Percentiles rank a stretch among this genome's conserved stretches.
Conservation (phyloP, 371 early-diverging fungal genomes). For the Zancudomyces culisetae region DNA sequence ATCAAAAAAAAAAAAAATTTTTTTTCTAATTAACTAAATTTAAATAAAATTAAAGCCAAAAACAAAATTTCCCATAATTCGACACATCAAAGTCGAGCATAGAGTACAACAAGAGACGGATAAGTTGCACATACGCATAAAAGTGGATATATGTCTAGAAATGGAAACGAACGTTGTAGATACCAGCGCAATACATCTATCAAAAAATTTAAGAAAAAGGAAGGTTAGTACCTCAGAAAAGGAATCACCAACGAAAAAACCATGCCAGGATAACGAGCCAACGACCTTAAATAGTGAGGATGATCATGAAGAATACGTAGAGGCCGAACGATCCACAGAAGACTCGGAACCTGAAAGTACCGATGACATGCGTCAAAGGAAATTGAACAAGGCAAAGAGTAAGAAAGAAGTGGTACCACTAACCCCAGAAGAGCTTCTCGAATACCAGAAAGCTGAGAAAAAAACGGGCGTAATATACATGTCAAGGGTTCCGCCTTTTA, state of each 20-base stretch:
- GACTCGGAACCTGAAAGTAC: neutral
- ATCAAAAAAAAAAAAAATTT: neutral
- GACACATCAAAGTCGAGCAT: no score
- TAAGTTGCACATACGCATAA: no score
- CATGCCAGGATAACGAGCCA: neutral
- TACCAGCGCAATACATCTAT: no score
- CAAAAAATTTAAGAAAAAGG: neutral
- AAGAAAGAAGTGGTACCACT: slow-evolving; percentile 27
- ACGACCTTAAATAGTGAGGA: neutral
- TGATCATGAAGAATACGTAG: neutral
- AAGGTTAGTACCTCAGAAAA: neutral
- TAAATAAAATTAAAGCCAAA: no score
- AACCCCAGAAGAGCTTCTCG: slow-evolving; percentile 40
- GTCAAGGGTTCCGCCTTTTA: slow-evolving; percentile 76
- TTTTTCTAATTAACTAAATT: no score
- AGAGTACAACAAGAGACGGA: no score
- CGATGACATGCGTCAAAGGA: neutral
- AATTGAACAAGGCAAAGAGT: slow-evolving; percentile 1
- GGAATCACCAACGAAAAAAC: neutral
- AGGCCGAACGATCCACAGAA: neutral
- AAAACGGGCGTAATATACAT: slow-evolving; percentile 78
- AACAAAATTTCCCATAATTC: no score
- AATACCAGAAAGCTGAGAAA: slow-evolving; percentile 47
- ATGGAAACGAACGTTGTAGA: no score
- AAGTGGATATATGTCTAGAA: no score